Evolutionary conservation across 2,329 filamentous ascomycete species (phyloP).

Genomic region (Aspergillus sp.): DNA sequence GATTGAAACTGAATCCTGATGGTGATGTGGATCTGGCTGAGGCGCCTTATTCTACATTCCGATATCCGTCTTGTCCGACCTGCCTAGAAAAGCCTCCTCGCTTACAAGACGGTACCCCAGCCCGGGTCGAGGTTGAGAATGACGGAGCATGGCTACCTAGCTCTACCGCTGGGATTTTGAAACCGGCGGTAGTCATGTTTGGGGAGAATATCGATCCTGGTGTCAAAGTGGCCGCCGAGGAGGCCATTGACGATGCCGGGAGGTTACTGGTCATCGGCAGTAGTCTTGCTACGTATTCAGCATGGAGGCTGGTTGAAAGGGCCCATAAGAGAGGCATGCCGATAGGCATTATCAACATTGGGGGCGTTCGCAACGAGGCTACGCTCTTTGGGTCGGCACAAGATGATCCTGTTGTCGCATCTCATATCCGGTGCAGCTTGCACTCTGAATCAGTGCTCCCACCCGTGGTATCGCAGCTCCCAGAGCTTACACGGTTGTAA

Average conservation of each 20-base stretch:
- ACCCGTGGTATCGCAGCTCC: constrained; percentile 33
- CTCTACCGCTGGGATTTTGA: constrained; percentile 75
- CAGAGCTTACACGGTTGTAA: constrained; percentile 9
- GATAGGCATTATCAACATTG: constrained; percentile 81
- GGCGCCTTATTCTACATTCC: constrained; percentile 83
- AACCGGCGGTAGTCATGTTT: constrained; percentile 95
- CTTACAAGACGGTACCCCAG: constrained; percentile 54
- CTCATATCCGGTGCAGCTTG: constrained; percentile 43
- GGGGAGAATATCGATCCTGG: constrained; percentile 75
- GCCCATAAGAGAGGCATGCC: constrained; percentile 81
- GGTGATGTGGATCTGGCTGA: constrained; percentile 89
- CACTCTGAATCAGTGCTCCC: constrained; percentile 43
- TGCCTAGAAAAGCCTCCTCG: constrained; percentile 67
- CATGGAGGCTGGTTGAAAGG: constrained; percentile 82
- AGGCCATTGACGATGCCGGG: constrained; percentile 73
- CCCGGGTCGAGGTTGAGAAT: constrained; percentile 66
- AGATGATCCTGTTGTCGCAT: constrained; percentile 15
- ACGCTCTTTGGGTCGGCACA: constrained; percentile 36
- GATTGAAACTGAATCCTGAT: constrained; percentile 85
- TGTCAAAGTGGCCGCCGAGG: constrained; percentile 75
- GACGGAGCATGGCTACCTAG: constrained; percentile 75
- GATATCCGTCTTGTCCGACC: constrained; percentile 83
- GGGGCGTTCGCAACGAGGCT: constrained; percentile 48
- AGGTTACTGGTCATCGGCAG: constrained; percentile 80
- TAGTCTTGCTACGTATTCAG: constrained; percentile 90